These are phyloP conservation scores for Mycosphaerella sp. DNA, from an alignment of 2,329 filamentous ascomycete species.

Conservation along the genomic window DNA sequence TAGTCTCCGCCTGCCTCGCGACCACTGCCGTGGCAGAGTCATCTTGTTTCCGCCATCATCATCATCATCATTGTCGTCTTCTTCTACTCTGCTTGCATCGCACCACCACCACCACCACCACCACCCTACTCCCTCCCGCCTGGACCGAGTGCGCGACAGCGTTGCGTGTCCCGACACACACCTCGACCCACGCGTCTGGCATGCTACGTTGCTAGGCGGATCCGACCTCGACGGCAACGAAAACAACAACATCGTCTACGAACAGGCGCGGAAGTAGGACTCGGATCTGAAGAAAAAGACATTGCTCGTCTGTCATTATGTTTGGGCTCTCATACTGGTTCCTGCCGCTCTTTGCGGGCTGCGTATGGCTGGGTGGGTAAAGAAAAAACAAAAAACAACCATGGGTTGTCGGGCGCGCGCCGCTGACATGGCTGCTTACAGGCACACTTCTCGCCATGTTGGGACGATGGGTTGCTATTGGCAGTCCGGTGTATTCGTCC, in stretches of 20 bases:
- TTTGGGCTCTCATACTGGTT: conserved; percentile 50
- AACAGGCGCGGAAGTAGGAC: neutral
- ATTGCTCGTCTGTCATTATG: conserved; percentile 25
- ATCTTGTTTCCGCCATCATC: no score
- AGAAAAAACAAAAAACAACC: no score
- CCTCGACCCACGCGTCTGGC: neutral
- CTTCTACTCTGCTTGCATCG: neutral
- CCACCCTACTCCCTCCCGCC: no score
- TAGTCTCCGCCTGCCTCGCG: no score
- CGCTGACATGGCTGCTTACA: conserved; percentile 20
- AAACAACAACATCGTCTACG: neutral
- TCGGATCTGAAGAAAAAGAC: neutral
- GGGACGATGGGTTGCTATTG: conserved; percentile 59
- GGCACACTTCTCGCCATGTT: conserved; percentile 64
- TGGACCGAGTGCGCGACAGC: no score
- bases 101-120: neutral
- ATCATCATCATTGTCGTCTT: neutral
- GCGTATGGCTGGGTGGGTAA: conserved; percentile 50
- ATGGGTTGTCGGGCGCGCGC: neutral
- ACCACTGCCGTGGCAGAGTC: no score
- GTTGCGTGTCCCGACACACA: neutral
- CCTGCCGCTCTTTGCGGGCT: conserved; percentile 62
- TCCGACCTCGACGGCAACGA: neutral
- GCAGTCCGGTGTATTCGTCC: conserved; percentile 50
- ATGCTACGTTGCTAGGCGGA: neutral